Evolutionary conservation across 192 early-diverging fungal species (phyloP).

Genomic region (Mortierella alpina): DNA sequence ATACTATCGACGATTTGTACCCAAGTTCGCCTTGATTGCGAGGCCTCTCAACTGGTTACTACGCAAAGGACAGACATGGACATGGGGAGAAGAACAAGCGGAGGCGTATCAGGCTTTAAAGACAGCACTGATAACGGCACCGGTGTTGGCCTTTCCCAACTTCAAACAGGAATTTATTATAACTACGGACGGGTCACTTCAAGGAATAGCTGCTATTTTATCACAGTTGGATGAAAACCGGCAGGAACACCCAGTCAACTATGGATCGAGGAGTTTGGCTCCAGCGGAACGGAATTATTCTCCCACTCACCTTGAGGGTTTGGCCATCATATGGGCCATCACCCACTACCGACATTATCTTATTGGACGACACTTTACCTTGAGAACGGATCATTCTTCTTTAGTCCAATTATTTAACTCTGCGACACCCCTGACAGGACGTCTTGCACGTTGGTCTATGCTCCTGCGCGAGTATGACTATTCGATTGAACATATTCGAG

Average conservation of each 20-base stretch:
- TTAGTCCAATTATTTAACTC: no score
- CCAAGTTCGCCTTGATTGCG: slow-evolving; percentile 10
- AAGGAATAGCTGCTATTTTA: slow-evolving; percentile 6
- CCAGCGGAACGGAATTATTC: slow-evolving; percentile 28
- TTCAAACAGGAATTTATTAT: background rate
- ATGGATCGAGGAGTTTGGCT: slow-evolving; percentile 6
- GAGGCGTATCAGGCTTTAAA: slow-evolving; percentile 10
- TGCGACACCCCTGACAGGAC: no score
- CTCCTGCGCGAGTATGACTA: no score
- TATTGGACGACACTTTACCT: slow-evolving; percentile 14
- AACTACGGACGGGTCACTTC: background rate
- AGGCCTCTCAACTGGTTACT: slow-evolving; percentile 6
- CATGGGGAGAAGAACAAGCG: background rate
- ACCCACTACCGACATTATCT: slow-evolving; percentile 44
- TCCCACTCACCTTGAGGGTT: slow-evolving; percentile 36
- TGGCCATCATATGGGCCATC: slow-evolving; percentile 49
- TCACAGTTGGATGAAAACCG: slow-evolving; percentile 9
- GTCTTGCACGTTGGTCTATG: no score
- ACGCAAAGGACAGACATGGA: slow-evolving; percentile 6
- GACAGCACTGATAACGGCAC: background rate
- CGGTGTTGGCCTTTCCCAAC: slow-evolving; percentile 5
- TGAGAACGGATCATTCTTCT: slow-evolving; percentile 56
- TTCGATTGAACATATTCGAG: no score
- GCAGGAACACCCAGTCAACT: background rate
- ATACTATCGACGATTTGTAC: slow-evolving; percentile 18